Evolutionary conservation across 176 grass and related monocot genomes (phyloP).

Genomic region (bread wheat (Triticum aestivum)): IWGSC_CS_RefSeq_v2.1 NC_057805.1:434637697-434638196

Average conservation of each 20-base stretch:
- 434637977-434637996: constrained; percentile 1
- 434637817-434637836: constrained; percentile 74
- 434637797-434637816: constrained; percentile 81
- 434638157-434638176: constrained; percentile 93
- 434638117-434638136: constrained; percentile 65
- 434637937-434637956: background rate
- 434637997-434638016: constrained; percentile 79
- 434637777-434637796: constrained; percentile 62
- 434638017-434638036: constrained; percentile 83
- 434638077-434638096: constrained; percentile 97
- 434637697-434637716: background rate
- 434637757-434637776: constrained; percentile 87
- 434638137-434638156: constrained; percentile 89
- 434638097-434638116: constrained; percentile 67
- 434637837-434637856: constrained; percentile 81
- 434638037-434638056: constrained; percentile 84
- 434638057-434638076: constrained; percentile 76
- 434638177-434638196: constrained; percentile 83
- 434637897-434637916: constrained; percentile 75
- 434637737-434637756: constrained; percentile 99
- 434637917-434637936: constrained; percentile 19
- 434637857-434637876: constrained; percentile 83
- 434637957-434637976: constrained; percentile 2
- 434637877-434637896: constrained; percentile 95
- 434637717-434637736: constrained; percentile 94